These are phyloP conservation scores for Salix koriyanagi DNA, from an alignment of 345 rosid species.

Conservation along the genomic window DNA sequence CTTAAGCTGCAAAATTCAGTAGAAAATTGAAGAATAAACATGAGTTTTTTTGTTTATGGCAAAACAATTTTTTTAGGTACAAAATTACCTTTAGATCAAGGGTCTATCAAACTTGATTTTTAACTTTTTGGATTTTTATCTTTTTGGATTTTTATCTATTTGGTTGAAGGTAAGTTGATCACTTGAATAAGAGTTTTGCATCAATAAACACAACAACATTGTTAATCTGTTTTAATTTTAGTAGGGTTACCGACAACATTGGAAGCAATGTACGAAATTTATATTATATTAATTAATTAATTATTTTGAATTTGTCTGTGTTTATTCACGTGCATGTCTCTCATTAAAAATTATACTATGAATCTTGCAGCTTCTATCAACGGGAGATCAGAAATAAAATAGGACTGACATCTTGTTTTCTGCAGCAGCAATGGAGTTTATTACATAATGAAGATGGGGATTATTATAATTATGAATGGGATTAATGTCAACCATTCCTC, in stretches of 20 bases:
- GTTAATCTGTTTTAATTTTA: constrained; percentile 5
- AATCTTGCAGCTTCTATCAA: constrained; percentile 10
- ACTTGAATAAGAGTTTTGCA: too few species aligned
- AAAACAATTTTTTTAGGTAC: too few species aligned
- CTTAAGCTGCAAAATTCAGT: too few species aligned
- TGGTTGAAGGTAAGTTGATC: too few species aligned
- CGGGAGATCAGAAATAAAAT: constrained; percentile 20
- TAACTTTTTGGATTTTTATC: too few species aligned
- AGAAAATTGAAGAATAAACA: too few species aligned
- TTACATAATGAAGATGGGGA: constrained; percentile 13
- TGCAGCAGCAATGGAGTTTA: constrained; percentile 9
- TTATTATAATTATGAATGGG: constrained; percentile 15
- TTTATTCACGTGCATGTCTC: constrained; percentile 13
- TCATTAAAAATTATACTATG: background rate
- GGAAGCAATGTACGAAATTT: constrained; percentile 28
- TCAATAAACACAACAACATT: background rate
- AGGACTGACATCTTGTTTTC: constrained; percentile 25
- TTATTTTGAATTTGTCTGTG: background rate
- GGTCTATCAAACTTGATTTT: too few species aligned
- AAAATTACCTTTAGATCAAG: too few species aligned
- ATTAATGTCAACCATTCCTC: constrained; percentile 37
- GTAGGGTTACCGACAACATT: constrained; percentile 42
- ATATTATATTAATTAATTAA: background rate
- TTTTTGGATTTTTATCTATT: too few species aligned
- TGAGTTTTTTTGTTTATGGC: too few species aligned